Conservation (phyloP, 2,329 filamentous ascomycete genomes). For the Calonectria ilicicola region DNA sequence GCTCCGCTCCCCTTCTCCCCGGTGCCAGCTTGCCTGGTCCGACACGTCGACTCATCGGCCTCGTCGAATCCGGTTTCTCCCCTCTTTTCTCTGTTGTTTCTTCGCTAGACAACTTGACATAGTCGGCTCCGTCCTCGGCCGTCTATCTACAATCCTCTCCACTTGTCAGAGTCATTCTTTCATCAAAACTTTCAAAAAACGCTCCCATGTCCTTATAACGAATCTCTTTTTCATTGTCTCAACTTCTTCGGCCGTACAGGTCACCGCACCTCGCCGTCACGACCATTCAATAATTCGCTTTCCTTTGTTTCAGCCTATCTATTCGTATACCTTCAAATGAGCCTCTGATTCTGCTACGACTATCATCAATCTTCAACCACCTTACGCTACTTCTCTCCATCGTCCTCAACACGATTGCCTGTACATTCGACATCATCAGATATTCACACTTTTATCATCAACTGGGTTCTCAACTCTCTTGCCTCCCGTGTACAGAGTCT, state of each 20-base stretch:
- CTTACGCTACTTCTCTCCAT: slow-evolving; percentile 39
- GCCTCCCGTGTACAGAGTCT: slow-evolving; percentile 27
- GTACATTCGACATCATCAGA: slow-evolving; percentile 49
- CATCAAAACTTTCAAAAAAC: slow-evolving; percentile 42
- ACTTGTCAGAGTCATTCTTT: slow-evolving; percentile 46
- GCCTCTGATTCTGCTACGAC: slow-evolving; percentile 54
- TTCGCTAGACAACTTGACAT: slow-evolving; percentile 12
- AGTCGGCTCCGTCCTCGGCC: slow-evolving; percentile 47
- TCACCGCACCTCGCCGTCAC: slow-evolving; percentile 45
- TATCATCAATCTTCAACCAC: slow-evolving; percentile 39
- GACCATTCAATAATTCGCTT: slow-evolving; percentile 49
- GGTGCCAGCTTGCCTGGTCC: slow-evolving; percentile 45
- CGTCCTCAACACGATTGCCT: slow-evolving; percentile 41
- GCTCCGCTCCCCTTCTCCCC: slow-evolving; percentile 46
- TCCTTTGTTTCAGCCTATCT: slow-evolving; percentile 51
- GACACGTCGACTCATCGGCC: slow-evolving; percentile 44
- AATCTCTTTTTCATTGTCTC: slow-evolving; percentile 50
- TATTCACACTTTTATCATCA: slow-evolving; percentile 27
- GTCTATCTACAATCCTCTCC: slow-evolving; percentile 29
- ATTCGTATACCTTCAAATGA: slow-evolving; percentile 53
- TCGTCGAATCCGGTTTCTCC: slow-evolving; percentile 41
- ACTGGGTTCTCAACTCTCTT: slow-evolving; percentile 31
- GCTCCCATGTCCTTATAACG: slow-evolving; percentile 60
- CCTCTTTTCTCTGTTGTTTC: slow-evolving; percentile 11
- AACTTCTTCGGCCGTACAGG: slow-evolving; percentile 45